These are phyloP conservation scores for Fraxinus greggii DNA, from an alignment of 305 asterid genomes.

Conservation along the genomic window DNA sequence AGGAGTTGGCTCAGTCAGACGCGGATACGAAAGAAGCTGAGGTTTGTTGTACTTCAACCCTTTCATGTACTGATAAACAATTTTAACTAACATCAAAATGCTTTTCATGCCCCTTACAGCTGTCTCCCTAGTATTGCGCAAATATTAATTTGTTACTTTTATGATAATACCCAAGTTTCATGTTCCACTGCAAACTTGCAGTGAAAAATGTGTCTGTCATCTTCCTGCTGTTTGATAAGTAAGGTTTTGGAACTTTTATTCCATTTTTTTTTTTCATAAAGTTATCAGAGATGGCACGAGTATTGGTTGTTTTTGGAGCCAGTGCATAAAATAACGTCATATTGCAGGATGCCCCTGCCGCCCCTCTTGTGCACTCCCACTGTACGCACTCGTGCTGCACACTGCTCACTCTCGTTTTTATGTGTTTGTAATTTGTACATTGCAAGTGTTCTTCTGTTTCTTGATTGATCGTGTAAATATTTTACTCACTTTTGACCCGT, in stretches of 20 bases:
- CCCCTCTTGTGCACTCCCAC: neutral
- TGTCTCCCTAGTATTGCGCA: neutral
- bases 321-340: neutral
- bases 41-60: slow-evolving; percentile 37
- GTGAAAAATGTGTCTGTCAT: slow-evolving; percentile 3
- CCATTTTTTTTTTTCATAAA: neutral
- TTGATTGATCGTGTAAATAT: neutral
- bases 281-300: neutral
- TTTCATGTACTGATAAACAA: neutral
- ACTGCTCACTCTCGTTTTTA: neutral
- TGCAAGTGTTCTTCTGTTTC: neutral
- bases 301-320: neutral
- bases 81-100: neutral
- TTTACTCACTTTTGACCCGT: slow-evolving; percentile 2
- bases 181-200: neutral
- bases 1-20: slow-evolving; percentile 52
- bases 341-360: neutral
- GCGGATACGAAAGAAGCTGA: slow-evolving; percentile 58
- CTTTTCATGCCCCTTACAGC: neutral
- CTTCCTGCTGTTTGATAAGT: neutral
- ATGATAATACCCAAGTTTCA: neutral
- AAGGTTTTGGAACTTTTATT: neutral
- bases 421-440: neutral
- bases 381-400: neutral
- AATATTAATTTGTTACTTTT: neutral